Conservation (phyloP, 1,284 basidiomycete species). For the Ustilago loliicola region DNA sequence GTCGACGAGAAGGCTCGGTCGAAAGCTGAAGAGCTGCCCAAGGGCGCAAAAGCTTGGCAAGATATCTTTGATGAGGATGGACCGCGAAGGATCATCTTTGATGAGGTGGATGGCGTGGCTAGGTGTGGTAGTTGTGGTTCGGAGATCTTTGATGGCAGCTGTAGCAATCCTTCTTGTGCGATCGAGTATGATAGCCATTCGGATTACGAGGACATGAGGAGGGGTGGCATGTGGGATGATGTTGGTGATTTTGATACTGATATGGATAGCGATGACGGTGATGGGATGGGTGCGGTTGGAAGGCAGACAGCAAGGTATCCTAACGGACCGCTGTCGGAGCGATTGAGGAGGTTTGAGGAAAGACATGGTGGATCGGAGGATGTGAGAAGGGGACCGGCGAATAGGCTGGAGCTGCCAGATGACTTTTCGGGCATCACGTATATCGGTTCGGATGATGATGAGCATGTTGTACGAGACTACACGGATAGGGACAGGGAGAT, state of each 20-base stretch:
- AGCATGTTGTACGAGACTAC: not conserved
- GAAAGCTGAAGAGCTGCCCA: constrained; percentile 47
- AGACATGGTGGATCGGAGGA: constrained; percentile 24
- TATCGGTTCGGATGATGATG: constrained; percentile 5
- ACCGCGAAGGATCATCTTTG: constrained; percentile 55
- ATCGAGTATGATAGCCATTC: constrained; percentile 50
- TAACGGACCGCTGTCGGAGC: constrained; percentile 13
- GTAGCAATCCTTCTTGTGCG: constrained; percentile 56
- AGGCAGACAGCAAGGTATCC: not conserved
- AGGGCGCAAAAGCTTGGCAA: constrained; percentile 50
- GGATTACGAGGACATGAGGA: constrained; percentile 29
- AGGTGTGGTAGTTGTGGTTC: constrained; percentile 62
- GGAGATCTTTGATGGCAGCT: constrained; percentile 62
- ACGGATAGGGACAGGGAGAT: not conserved
- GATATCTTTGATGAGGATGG: constrained; percentile 52
- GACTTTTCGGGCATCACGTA: constrained; percentile 4
- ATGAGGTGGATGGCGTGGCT: constrained; percentile 60
- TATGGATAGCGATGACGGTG: constrained; percentile 9
- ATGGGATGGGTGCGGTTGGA: not conserved
- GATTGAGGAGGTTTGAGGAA: constrained; percentile 27
- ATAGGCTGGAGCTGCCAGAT: constrained; percentile 16
- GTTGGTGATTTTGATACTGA: constrained; percentile 26
- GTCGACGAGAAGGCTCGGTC: constrained; percentile 37
- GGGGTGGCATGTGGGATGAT: constrained; percentile 25
- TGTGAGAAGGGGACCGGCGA: constrained; percentile 7